Percentiles rank a stretch among this genome's conserved stretches.
Conservation (phyloP, 2,329 filamentous ascomycete species). For the Ploettnerulaceae sp. region DNA sequence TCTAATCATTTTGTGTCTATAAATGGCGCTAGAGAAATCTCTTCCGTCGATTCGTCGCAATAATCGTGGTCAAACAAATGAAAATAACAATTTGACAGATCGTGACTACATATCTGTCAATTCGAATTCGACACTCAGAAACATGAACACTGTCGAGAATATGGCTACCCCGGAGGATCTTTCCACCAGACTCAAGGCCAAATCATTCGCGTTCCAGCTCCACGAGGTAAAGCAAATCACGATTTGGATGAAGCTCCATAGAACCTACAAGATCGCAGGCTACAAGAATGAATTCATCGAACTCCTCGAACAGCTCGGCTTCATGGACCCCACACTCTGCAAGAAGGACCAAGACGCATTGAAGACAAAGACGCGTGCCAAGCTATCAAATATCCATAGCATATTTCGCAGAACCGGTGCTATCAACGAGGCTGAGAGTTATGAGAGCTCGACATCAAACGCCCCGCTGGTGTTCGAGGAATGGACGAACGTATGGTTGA, state of each 20-base stretch:
- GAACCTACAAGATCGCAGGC: neutral
- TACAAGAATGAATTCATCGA: slow-evolving; percentile 2
- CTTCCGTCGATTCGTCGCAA: no score
- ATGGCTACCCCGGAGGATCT: neutral
- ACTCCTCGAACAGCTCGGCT: slow-evolving; percentile 5
- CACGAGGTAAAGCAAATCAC: neutral
- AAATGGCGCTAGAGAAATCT: no score
- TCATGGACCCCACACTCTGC: neutral
- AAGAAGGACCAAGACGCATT: neutral
- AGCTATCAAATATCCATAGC: neutral
- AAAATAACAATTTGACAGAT: no score
- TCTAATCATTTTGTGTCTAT: no score
- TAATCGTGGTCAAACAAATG: no score
- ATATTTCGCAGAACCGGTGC: neutral
- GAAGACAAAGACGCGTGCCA: neutral
- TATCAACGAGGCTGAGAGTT: neutral
- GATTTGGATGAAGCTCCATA: slow-evolving; percentile 4
- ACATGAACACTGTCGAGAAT: neutral
- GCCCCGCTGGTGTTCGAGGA: slow-evolving; percentile 6
- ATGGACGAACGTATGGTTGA: slow-evolving; percentile 13
- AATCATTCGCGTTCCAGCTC: neutral
- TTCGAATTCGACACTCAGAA: no score
- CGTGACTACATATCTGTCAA: neutral
- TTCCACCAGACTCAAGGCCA: neutral
- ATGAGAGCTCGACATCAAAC: neutral